Percentiles rank a stretch among this genome's conserved stretches.
Evolutionary conservation across 495 filamentous ascomycete species (phyloP).

Genomic region (Letharia columbiana): DNA sequence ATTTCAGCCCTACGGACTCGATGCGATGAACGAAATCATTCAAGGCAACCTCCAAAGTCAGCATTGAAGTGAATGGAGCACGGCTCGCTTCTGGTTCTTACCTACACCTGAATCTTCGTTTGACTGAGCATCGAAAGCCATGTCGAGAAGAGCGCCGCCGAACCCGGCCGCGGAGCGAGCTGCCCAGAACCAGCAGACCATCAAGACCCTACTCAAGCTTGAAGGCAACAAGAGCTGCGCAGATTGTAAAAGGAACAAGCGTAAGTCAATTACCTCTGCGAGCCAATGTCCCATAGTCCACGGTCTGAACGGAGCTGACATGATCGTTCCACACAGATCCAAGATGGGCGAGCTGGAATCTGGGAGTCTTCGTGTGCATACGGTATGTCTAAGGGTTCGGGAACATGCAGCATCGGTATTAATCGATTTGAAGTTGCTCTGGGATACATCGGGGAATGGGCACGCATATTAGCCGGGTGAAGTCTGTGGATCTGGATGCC

Average conservation of each 20-base stretch:
- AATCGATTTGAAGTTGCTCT: slow-evolving; percentile 53
- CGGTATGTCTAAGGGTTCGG: slow-evolving; percentile 36
- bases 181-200: slow-evolving; percentile 79
- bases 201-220: slow-evolving; percentile 87
- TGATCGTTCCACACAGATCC: slow-evolving; percentile 54
- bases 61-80: background rate
- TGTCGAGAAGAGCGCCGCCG: slow-evolving; percentile 77
- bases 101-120: background rate
- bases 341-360: slow-evolving; percentile 97
- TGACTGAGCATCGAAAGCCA: slow-evolving; percentile 28
- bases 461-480: slow-evolving; percentile 95
- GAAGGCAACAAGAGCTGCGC: slow-evolving; percentile 93
- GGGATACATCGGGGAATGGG: slow-evolving; percentile 98
- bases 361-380: slow-evolving; percentile 94
- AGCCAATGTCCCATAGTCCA: background rate
- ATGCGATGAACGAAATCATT: background rate
- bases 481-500: slow-evolving; percentile 92
- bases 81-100: background rate
- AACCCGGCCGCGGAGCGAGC: slow-evolving; percentile 73
- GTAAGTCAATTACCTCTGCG: slow-evolving; percentile 40
- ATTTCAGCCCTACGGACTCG: background rate
- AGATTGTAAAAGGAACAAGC: slow-evolving; percentile 97
- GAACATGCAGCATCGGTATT: background rate
- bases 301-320: slow-evolving; percentile 12
- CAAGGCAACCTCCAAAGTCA: background rate